Evolutionary conservation across 306 rosid genomes (phyloP), one percentile per base, ranked within the genome.

Genomic region (Cyclanthera cordifolia): DNA sequence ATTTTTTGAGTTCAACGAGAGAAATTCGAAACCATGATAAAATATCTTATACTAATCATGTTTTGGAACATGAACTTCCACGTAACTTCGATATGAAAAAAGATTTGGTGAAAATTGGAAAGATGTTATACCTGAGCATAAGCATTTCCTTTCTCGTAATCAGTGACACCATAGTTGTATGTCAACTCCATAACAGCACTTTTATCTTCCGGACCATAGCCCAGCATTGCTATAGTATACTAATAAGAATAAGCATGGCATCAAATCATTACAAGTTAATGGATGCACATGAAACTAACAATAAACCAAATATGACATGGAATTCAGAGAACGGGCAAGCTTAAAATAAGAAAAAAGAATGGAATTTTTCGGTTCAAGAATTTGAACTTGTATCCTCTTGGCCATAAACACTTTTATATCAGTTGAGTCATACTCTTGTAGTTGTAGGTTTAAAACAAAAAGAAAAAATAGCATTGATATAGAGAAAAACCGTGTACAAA

Each of bases 161-260:
- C 87, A 11, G 83, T 86, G 81, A 94, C 82, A 73, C 95, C 99
- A 43, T 88, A 87, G 50, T 94, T 90, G 85, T 81, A 94, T 65
- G 97, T 86, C 86, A 94, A 81, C 82, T 90, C 96, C 79, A 94
- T 63, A 77, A 90, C 88, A 72, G 86, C 71, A 59, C 4, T 86
- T 81, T 86, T 88, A 70, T 90, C 95, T 85, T 94, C 97, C 34
- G 96, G 91, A 49, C 97, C 97, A 73, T 85, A 94, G 67, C 99
- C 99, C 57, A 94, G 53, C 75, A 86, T 77, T 81, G 60, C 97
- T 49, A 86, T 58, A 5, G 95, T 85, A 67, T 79, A 81, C 41
- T 34, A 30, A 30, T 41, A 43, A 6, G 10, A 43, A 2, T 34
- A 64, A 43, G 8, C 70, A 43, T 64, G 41, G 23, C 20, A 64